phyloP scores from a whole-genome alignment of 176 grass and related monocot genomes.

The Oryza australiensis region DNA sequence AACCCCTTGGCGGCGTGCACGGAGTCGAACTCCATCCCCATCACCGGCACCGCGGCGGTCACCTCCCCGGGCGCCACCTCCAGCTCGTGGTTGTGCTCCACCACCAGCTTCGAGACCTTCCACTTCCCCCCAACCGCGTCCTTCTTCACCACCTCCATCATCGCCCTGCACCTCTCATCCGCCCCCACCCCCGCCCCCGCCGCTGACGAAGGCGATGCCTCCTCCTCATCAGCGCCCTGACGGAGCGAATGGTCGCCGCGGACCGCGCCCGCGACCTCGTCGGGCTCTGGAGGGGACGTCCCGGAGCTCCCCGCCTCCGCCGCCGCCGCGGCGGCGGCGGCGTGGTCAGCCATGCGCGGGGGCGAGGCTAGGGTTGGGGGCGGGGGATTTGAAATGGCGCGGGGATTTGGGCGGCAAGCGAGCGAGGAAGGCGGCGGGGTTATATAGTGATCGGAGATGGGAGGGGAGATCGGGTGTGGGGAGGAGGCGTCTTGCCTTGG shows the following conservation, averaged over 20 bases:
- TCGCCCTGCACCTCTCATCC: conserved; percentile 60
- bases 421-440: conserved; percentile 7
- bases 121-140: conserved; percentile 59
- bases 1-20: conserved; percentile 69
- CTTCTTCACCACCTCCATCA: conserved; percentile 89
- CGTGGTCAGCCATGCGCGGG: conserved; percentile 17
- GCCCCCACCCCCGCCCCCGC: neutral
- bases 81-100: conserved; percentile 73
- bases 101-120: conserved; percentile 66
- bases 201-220: neutral
- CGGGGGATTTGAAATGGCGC: conserved; percentile 49
- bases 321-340: neutral
- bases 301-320: conserved; percentile 17
- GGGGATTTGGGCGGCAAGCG: conserved; percentile 30
- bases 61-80: conserved; percentile 11
- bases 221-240: conserved; percentile 16
- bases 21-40: conserved; percentile 86
- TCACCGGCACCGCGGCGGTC: conserved; percentile 17
- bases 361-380: conserved; percentile 13
- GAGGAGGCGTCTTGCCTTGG: conserved; percentile 55
- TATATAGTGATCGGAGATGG: conserved; percentile 40
- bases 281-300: conserved; percentile 19
- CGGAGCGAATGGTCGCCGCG: conserved; percentile 40
- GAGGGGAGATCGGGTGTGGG: conserved; percentile 56
- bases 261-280: neutral